Base-by-base conservation (phyloP, 495 filamentous ascomycete genomes). In the Lasiosphaeria hispida region DNA sequence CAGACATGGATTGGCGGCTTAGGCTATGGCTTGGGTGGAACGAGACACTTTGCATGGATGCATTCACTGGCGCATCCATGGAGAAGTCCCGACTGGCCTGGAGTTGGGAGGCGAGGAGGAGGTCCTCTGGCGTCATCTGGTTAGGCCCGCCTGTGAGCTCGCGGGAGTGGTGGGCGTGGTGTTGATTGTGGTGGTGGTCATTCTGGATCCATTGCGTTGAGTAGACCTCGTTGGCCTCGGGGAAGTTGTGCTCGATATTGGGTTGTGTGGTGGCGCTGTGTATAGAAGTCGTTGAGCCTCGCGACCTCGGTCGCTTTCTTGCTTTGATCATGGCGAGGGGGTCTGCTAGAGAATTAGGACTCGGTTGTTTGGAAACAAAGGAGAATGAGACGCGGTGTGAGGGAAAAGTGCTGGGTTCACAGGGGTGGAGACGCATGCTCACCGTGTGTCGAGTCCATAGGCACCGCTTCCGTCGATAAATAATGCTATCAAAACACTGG, bases 211-310 rank as follows among this genome's bases (percentile, higher is more conserved):
- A 80, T 65, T 85, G 83, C 4, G 80, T 69, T n/a, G 76, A 64
- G 61, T 83, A 77, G 58, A 81, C 78, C 37, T 77, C 77, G 14
- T 78, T 65, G 37, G 80, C 79, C 58, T 77, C 66, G 36, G 79
- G 68, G 60, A 84, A 80, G 54, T 57, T 62, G 36, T 85, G 83
- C 39, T 89, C 85, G 30, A 87, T 76, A 40, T 80, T 81, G 44
- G 87, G 80, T 60, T 88, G 88, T 35, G 86, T 87, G 7, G 81
- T 77, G 65, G 78, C 80, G 61, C 86, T 91, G 59, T 86, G 87
- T 11, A 86, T 83, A 51, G 90, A 93, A n/a, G 89, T 85, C 4
- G 91, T 94, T 43, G 91, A 96, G 39, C 87, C 91, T 73, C 90
- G 79, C 33, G 91, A 96, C 35, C 84, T 77, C 52, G 88, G 82